A percentile compares a stretch with the other conserved stretches of the same genome.
These are phyloP conservation scores for Fusarium nisikadoi DNA, from an alignment of 2,329 filamentous ascomycete species.

Conservation along the genomic window DNA sequence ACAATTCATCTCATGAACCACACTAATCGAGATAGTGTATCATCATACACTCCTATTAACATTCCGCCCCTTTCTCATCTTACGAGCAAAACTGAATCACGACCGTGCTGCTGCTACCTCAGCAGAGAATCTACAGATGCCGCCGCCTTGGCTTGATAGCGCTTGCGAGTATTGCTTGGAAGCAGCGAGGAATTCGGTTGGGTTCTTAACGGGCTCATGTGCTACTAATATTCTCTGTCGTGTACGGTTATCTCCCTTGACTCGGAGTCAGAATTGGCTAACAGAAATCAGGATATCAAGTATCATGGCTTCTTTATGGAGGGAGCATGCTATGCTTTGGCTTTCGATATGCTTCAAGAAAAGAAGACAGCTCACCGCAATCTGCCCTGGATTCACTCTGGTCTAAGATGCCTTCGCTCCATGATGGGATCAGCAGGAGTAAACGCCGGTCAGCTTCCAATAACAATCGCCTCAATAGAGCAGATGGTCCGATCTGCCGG, in stretches of 20 bases:
- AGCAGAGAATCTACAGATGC: conserved; percentile 25
- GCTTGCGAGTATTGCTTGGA: conserved; percentile 56
- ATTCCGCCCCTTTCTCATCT: conserved; percentile 57
- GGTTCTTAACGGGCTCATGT: conserved; percentile 53
- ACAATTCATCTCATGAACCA: background rate
- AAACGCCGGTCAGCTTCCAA: conserved; percentile 36
- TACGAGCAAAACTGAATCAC: conserved; percentile 54
- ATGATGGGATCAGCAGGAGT: conserved; percentile 45
- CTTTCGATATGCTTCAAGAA: conserved; percentile 56
- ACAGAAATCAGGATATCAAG: conserved; percentile 51
- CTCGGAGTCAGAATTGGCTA: background rate
- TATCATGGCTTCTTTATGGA: conserved; percentile 58
- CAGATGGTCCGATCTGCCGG: conserved; percentile 47
- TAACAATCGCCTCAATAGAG: conserved; percentile 43
- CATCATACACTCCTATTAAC: conserved; percentile 55
- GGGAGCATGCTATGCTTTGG: conserved; percentile 54
- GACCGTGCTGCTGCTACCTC: conserved; percentile 37
- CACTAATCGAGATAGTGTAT: conserved; percentile 49
- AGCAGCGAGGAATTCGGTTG: conserved; percentile 54
- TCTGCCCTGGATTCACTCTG: conserved; percentile 55
- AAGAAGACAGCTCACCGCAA: conserved; percentile 50
- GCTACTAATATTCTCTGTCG: conserved; percentile 53
- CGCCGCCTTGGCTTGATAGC: conserved; percentile 54
- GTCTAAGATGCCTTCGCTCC: conserved; percentile 49
- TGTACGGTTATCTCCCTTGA: conserved; percentile 41